Percentiles rank a stretch among this genome's conserved stretches.
Evolutionary conservation across 2,329 filamentous ascomycete genomes (phyloP).

Genomic region (Colletotrichum chlorophyti): DNA sequence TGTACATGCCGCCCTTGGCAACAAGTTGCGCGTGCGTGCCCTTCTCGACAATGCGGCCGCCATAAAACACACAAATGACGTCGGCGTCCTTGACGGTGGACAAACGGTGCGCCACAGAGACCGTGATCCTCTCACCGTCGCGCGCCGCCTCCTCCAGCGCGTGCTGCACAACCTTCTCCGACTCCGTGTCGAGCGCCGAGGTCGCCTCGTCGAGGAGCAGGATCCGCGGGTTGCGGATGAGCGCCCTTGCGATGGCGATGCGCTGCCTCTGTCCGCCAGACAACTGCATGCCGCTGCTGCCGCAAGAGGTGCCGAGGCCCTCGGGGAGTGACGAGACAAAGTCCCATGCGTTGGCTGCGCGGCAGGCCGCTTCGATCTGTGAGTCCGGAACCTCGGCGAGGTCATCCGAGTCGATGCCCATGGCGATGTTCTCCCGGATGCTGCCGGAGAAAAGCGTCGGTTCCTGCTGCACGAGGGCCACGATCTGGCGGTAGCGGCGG

Average conservation of each 20-base stretch:
- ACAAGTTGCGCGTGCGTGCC: slow-evolving; percentile 69
- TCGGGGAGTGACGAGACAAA: slow-evolving; percentile 46
- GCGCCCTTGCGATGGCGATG: slow-evolving; percentile 74
- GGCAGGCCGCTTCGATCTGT: slow-evolving; percentile 50
- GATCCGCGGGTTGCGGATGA: slow-evolving; percentile 70
- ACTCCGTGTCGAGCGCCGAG: slow-evolving; percentile 66
- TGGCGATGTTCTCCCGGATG: slow-evolving; percentile 54
- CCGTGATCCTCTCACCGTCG: slow-evolving; percentile 53
- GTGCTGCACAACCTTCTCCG: slow-evolving; percentile 69
- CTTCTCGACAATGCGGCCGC: slow-evolving; percentile 61
- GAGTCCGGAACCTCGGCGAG: slow-evolving; percentile 36
- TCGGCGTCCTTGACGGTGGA: slow-evolving; percentile 65
- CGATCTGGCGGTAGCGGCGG: slow-evolving; percentile 56
- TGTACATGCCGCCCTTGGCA: slow-evolving; percentile 53
- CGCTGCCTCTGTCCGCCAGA: slow-evolving; percentile 78
- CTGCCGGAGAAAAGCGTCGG: slow-evolving; percentile 57
- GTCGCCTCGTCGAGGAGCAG: slow-evolving; percentile 80
- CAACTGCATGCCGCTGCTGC: slow-evolving; percentile 71
- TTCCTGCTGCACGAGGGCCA: slow-evolving; percentile 65
- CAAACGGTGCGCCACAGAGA: slow-evolving; percentile 70
- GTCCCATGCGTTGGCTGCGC: slow-evolving; percentile 55
- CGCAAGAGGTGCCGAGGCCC: slow-evolving; percentile 68
- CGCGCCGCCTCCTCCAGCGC: slow-evolving; percentile 54
- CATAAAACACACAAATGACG: slow-evolving; percentile 66
- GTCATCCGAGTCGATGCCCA: slow-evolving; percentile 36